Conservation (phyloP, 2,329 filamentous ascomycete species). For the Diaporthe ilicicola region DNA sequence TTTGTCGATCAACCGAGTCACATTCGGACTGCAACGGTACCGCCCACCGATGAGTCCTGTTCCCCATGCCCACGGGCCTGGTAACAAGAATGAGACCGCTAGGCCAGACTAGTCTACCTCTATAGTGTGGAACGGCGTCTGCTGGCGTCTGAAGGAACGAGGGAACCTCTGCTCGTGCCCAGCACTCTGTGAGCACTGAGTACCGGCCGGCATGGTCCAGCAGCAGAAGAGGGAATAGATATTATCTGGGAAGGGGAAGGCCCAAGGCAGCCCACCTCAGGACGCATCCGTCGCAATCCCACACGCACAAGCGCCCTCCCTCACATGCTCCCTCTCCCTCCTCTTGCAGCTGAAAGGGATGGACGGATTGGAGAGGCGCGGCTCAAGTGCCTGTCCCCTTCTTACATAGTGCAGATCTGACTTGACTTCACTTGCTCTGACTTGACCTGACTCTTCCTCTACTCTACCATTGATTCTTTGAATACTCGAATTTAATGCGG, state of each 20-base stretch:
- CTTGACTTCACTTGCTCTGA: neutral
- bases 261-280: neutral
- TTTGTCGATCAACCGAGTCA: constrained; percentile 1
- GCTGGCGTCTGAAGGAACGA: neutral
- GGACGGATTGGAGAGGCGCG: too few relatives aligned
- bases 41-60: constrained; percentile 3
- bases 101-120: neutral
- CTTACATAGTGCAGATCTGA: constrained; percentile 3
- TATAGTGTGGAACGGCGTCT: neutral
- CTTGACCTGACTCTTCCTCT: neutral
- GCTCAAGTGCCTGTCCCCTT: too few relatives aligned
- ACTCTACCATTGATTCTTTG: neutral
- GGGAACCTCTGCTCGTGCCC: neutral
- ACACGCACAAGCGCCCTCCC: neutral
- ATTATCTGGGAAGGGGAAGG: neutral
- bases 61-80: constrained; percentile 6
- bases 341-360: constrained; percentile 5
- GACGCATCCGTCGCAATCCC: neutral
- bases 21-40: constrained; percentile 9
- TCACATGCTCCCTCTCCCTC: neutral
- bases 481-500: too few relatives aligned
- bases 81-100: constrained; percentile 4
- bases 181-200: neutral
- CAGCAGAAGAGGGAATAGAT: neutral
- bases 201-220: neutral